Evolutionary conservation across 208 protist species (phyloP), one percentile per base, ranked within the genome.

Genomic region (Naegleria gruberi): DNA sequence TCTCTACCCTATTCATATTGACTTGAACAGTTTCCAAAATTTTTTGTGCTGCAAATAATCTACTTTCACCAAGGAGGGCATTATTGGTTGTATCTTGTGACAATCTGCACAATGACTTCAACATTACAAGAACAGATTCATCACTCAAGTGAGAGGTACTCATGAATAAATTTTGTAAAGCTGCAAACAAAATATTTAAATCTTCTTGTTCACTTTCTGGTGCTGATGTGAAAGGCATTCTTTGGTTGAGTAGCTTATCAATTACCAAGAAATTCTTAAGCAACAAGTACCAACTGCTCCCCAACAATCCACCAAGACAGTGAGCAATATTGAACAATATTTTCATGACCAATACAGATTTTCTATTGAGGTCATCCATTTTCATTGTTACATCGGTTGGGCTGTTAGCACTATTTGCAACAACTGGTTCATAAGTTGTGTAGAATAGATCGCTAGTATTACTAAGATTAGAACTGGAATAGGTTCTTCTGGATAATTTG

Each of bases 321-420:
- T 91, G 55, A 10, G 91, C 91, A 40, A 92, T 82, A 17, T 92
- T 85, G n/a, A 92, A 92, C 45, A 92, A 89, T 23, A 85, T 89
- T 45, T 90, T 83, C 30, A 92, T 51, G 0, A 82, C 74, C n/a
- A 91, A 19, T 42, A 91, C n/a, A n/a, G 92, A 92, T 87, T 92
- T 92, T 47, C 57, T 88, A n/a, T 19, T 65, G 34, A 65, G 6
- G 3, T 51, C 65, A 77, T 77, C 65, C 30, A 77, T 37, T 77
- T 40, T 85, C 26, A 77, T 77, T 19, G 34, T 37, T 37, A 12
- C 8, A 7, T 12, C 26, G 8, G 10, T 26, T 37, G 30, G 12
- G 65, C 30, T 37, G 30, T 6, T 77, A 37, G 65, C 65, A 77
- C 65, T 77, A 19, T 65, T 65, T 10, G 51, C 30, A 23, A n/a